Conservation (phyloP, 768 basidiomycete species). For the Phlebiopsis flavidoalba region DNA sequence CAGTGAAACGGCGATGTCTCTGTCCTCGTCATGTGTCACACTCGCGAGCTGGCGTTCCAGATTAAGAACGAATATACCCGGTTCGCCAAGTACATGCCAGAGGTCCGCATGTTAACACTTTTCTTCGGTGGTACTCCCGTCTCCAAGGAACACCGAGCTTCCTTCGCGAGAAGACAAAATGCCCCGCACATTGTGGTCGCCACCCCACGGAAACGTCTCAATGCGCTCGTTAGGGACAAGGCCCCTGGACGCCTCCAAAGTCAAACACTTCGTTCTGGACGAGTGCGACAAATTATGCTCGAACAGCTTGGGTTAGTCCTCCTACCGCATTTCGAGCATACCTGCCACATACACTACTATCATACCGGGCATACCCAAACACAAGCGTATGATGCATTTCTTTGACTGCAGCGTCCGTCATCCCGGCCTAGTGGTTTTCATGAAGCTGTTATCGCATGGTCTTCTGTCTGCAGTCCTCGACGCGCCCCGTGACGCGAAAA, state of each 20-base stretch:
- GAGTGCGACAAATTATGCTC: slow-evolving; percentile 99
- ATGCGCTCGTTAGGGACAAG: slow-evolving; percentile 94
- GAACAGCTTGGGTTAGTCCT: slow-evolving; percentile 99
- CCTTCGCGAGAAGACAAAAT: slow-evolving; percentile 93
- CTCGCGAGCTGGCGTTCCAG: slow-evolving; percentile 98
- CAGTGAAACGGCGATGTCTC: slow-evolving; percentile 97
- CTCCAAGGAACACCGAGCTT: slow-evolving; percentile 88
- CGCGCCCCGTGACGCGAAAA: slow-evolving; percentile 27
- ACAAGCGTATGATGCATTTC: slow-evolving; percentile 30
- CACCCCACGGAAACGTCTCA: slow-evolving; percentile 94
- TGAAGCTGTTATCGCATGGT: slow-evolving; percentile 23
- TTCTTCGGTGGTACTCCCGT: slow-evolving; percentile 97
- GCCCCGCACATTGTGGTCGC: slow-evolving; percentile 99
- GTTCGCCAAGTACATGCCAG: slow-evolving; percentile 99
- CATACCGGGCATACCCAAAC: slow-evolving; percentile 21
- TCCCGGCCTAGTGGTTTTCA: slow-evolving; percentile 20
- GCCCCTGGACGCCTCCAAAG: slow-evolving; percentile 89
- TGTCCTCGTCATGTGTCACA: slow-evolving; percentile 97
- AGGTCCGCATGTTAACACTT: slow-evolving; percentile 95
- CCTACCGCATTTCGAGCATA: slow-evolving; percentile 75
- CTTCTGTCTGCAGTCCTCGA: slow-evolving; percentile 33
- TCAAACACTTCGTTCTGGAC: slow-evolving; percentile 99
- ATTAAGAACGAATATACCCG: slow-evolving; percentile 99
- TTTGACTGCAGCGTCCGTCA: slow-evolving; percentile 45
- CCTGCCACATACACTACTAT: slow-evolving; percentile 34